Evolutionary conservation across 2,329 filamentous ascomycete genomes (phyloP).

Genomic region (Fusarium citri): DNA sequence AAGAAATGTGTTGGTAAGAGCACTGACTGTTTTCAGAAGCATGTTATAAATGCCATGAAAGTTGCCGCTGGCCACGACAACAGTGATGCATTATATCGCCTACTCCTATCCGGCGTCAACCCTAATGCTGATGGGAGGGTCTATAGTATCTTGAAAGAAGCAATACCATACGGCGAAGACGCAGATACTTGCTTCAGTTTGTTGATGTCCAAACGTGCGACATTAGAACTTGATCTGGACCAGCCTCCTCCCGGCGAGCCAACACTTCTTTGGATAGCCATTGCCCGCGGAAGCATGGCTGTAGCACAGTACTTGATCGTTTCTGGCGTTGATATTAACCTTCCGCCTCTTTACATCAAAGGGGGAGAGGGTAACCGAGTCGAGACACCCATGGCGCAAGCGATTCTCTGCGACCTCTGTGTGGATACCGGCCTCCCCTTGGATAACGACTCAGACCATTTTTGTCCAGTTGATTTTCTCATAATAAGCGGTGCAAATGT

Average conservation of each 20-base stretch:
- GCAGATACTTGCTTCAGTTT: background rate
- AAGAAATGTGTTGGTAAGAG: too few species aligned
- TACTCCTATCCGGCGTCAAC: background rate
- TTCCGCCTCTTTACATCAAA: background rate
- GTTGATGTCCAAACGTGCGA: background rate
- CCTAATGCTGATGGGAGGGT: background rate
- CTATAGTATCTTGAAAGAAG: background rate
- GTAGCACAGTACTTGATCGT: background rate
- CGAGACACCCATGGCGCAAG: background rate
- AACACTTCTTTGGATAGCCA: background rate
- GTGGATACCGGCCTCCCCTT: too few species aligned
- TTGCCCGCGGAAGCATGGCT: fast-evolving
- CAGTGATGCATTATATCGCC: fast-evolving
- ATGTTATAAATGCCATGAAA: background rate
- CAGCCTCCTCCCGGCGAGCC: background rate
- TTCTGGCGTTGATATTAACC: background rate
- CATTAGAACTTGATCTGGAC: background rate
- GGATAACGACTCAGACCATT: too few species aligned
- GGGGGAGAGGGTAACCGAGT: fast-evolving
- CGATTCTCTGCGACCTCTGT: background rate
- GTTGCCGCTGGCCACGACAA: fast-evolving
- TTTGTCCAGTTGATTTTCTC: background rate
- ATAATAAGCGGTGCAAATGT: background rate
- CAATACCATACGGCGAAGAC: fast-evolving
- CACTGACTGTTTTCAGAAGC: fast-evolving